Evolutionary conservation across 495 filamentous ascomycete species (phyloP).

Genomic region (Geopyxis carbonaria): DNA sequence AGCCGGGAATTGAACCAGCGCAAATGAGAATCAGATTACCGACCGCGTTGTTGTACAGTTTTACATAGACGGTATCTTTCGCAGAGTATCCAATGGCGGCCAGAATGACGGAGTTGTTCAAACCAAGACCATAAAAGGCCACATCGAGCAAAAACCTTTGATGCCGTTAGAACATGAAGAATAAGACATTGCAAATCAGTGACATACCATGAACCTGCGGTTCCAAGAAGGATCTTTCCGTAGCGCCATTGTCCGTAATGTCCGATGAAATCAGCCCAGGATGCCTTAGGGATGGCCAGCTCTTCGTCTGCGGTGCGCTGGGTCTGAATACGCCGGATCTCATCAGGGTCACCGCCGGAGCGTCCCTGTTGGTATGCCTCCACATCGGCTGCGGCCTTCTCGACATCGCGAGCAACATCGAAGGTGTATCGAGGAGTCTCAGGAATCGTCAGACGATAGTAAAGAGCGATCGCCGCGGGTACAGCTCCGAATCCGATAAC

Average conservation of each 20-base stretch:
- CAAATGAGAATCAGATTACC: conserved; percentile 61
- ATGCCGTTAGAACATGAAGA: too few relatives aligned
- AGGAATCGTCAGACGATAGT: conserved; percentile 78
- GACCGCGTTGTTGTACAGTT: conserved; percentile 50
- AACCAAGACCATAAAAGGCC: conserved; percentile 62
- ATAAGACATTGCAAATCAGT: too few relatives aligned
- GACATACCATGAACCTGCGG: conserved; percentile 65
- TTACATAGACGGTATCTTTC: conserved; percentile 46
- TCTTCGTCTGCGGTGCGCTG: conserved; percentile 32
- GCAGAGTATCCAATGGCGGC: conserved; percentile 45
- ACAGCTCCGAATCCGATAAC: conserved; percentile 65
- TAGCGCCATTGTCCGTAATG: conserved; percentile 58
- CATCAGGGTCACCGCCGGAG: conserved; percentile 34
- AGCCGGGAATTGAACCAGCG: conserved; percentile 62
- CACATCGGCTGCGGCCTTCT: conserved; percentile 52
- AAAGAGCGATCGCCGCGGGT: conserved; percentile 58
- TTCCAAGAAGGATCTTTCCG: conserved; percentile 56
- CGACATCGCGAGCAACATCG: conserved; percentile 55
- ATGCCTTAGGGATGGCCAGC: conserved; percentile 35
- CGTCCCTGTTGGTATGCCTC: conserved; percentile 42
- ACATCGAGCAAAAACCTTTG: conserved; percentile 47
- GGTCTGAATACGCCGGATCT: conserved; percentile 31
- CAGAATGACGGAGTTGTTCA: conserved; percentile 59
- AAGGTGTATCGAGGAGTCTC: conserved; percentile 66
- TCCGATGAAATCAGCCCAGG: conserved; percentile 42